Conservation (phyloP, 805 yeast species). For the Ogataea pilisensis region DNA sequence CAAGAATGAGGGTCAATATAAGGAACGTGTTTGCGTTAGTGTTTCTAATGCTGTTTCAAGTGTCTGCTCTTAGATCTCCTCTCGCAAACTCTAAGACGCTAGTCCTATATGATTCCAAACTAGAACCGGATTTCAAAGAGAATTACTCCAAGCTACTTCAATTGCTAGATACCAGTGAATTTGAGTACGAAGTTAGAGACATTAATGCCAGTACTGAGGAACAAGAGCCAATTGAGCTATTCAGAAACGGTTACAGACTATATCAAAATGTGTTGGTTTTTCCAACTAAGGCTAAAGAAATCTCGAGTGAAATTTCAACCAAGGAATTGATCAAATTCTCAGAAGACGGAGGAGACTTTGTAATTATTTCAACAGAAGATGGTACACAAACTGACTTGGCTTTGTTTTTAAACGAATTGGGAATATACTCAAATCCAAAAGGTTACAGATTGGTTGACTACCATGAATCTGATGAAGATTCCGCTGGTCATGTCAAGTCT, state of each 20-base stretch:
- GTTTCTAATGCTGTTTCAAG: conserved; percentile 6
- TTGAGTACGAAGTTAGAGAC: conserved; percentile 23
- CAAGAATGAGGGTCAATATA: conserved; percentile 9
- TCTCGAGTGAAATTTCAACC: conserved; percentile 39
- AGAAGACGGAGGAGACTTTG: conserved; percentile 68
- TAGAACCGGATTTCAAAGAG: conserved; percentile 11
- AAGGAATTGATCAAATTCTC: conserved; percentile 55
- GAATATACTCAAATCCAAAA: conserved; percentile 79
- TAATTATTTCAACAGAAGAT: conserved; percentile 53
- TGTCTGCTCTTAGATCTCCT: conserved; percentile 15
- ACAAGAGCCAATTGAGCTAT: conserved; percentile 24
- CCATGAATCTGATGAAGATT: conserved; percentile 34
- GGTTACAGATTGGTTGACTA: conserved; percentile 63
- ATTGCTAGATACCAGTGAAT: conserved; percentile 12
- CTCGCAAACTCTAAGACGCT: conserved; percentile 18
- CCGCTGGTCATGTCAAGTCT: conserved; percentile 18
- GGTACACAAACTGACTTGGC: conserved; percentile 60
- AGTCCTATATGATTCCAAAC: conserved; percentile 21
- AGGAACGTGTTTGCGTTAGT: conserved; percentile 4
- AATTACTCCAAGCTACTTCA: conserved; percentile 24
- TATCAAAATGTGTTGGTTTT: conserved; percentile 57
- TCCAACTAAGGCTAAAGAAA: conserved; percentile 48
- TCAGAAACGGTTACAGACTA: conserved; percentile 38
- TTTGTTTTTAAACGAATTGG: conserved; percentile 70
- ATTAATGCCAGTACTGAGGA: conserved; percentile 10